phyloP scores from a whole-genome alignment of 116 monocot genomes.

The Cymodocea nodosa region DNA sequence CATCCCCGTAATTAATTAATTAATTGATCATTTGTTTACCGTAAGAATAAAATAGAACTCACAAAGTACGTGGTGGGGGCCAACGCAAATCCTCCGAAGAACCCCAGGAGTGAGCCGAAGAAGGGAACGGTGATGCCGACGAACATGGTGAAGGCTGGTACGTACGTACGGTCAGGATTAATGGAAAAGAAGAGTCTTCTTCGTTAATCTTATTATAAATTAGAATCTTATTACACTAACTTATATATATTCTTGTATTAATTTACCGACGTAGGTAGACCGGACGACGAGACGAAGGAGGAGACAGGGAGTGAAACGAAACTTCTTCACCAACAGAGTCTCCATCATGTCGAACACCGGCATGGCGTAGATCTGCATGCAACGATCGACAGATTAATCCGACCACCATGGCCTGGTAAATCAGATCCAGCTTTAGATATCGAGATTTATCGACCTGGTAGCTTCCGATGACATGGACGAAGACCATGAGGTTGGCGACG shows the following conservation, averaged over 20 bases:
- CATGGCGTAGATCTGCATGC: constrained; percentile 56
- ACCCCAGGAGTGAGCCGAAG: constrained; percentile 21
- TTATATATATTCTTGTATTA: too few relatives aligned
- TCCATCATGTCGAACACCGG: constrained; percentile 80
- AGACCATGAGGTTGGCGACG: constrained; percentile 23
- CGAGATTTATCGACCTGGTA: constrained; percentile 45
- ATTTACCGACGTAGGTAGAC: constrained; percentile 56
- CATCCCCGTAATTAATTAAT: too few relatives aligned
- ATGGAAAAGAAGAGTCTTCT: too few relatives aligned
- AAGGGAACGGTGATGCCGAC: constrained; percentile 15
- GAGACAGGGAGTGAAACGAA: constrained; percentile 5
- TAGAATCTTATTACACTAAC: too few relatives aligned
- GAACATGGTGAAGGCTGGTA: constrained; percentile 29
- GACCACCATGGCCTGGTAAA: not conserved
- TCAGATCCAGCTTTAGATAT: too few relatives aligned
- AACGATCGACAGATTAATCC: not conserved
- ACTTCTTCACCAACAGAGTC: constrained; percentile 50
- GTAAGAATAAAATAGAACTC: not conserved
- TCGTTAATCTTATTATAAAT: too few relatives aligned
- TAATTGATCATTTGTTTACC: too few relatives aligned
- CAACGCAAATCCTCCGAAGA: constrained; percentile 27
- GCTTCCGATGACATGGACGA: constrained; percentile 73
- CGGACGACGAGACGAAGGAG: constrained; percentile 35
- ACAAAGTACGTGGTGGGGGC: constrained; percentile 22
- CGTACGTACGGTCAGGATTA: too few relatives aligned